These are phyloP conservation scores for Corchorus olitorius DNA, from an alignment of 345 rosid genomes.

Conservation along the genomic window DNA sequence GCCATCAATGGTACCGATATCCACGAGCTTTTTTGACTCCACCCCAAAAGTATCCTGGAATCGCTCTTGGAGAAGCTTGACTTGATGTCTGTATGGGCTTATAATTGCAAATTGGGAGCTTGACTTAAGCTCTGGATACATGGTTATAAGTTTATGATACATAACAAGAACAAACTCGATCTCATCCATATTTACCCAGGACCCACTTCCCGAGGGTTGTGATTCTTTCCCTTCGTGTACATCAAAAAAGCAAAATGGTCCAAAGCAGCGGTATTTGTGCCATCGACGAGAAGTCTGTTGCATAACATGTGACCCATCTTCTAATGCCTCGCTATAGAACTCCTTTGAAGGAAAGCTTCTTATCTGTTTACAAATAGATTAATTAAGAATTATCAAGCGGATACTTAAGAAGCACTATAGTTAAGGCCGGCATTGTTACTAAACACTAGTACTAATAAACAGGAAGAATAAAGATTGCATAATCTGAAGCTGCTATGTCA, in stretches of 20 bases:
- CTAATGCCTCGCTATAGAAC: conserved; percentile 74
- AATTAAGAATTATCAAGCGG: not conserved
- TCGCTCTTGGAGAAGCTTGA: conserved; percentile 79
- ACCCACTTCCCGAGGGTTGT: conserved; percentile 83
- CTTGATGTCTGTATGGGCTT: conserved; percentile 90
- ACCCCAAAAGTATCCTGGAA: conserved; percentile 75
- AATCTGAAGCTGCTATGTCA: not conserved
- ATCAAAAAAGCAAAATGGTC: conserved; percentile 95
- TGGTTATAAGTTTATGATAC: conserved; percentile 76
- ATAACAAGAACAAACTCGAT: conserved; percentile 79
- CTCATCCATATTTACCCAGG: conserved; percentile 77
- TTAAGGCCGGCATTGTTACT: not conserved
- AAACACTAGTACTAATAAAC: not conserved
- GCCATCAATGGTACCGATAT: conserved; percentile 92
- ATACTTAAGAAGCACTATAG: not conserved
- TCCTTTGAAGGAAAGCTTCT: conserved; percentile 88
- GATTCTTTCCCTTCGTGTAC: conserved; percentile 83
- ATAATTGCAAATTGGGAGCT: conserved; percentile 89
- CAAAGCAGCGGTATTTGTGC: conserved; percentile 80
- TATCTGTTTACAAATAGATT: conserved; percentile 48
- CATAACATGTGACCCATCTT: conserved; percentile 76
- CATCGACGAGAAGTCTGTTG: conserved; percentile 73
- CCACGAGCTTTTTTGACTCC: conserved; percentile 71
- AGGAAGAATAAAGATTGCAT: not conserved
- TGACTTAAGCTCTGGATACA: conserved; percentile 76